Evolutionary conservation across 768 basidiomycete species (phyloP).

Genomic region (Lactarius trivialis): DNA sequence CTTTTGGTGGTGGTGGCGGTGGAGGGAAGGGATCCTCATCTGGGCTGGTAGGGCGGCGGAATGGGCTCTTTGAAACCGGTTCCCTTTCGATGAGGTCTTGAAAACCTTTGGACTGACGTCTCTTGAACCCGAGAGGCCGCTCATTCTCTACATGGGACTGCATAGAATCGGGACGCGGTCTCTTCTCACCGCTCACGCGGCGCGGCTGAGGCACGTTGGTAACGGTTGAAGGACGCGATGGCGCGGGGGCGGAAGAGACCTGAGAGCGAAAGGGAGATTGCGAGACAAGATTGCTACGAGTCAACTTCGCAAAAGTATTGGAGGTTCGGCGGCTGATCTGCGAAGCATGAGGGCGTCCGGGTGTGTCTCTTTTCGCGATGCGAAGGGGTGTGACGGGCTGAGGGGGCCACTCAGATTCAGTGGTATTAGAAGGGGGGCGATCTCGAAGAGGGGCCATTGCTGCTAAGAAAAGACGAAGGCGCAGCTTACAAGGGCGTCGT

Average conservation of each 20-base stretch:
- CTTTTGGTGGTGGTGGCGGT: conserved; percentile 17
- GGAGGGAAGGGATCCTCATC: conserved; percentile 27
- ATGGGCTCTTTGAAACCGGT: conserved; percentile 79
- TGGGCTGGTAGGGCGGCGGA: conserved; percentile 37
- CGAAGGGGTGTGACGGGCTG: conserved; percentile 63
- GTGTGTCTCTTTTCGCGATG: conserved; percentile 61
- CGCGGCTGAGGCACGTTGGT: conserved; percentile 36
- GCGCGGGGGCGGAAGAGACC: conserved; percentile 41
- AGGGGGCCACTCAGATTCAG: conserved; percentile 58
- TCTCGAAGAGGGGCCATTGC: conserved; percentile 49
- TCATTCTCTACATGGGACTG: conserved; percentile 68
- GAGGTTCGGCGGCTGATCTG: conserved; percentile 65
- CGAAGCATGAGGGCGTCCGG: conserved; percentile 35
- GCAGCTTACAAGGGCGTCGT: neutral
- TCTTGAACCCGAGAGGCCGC: conserved; percentile 61
- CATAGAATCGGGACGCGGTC: conserved; percentile 66
- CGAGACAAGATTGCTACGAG: conserved; percentile 70
- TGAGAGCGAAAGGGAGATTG: conserved; percentile 82
- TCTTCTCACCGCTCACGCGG: conserved; percentile 71
- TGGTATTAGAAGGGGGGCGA: conserved; percentile 53
- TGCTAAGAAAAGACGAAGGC: neutral
- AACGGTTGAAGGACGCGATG: conserved; percentile 29
- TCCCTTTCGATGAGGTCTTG: conserved; percentile 70
- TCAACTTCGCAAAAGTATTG: conserved; percentile 73
- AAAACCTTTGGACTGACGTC: conserved; percentile 68